Evolutionary conservation across 371 early-diverging fungal genomes (phyloP), one percentile per base, ranked within the genome.

Genomic region (Phascolomyces articulosus): DNA sequence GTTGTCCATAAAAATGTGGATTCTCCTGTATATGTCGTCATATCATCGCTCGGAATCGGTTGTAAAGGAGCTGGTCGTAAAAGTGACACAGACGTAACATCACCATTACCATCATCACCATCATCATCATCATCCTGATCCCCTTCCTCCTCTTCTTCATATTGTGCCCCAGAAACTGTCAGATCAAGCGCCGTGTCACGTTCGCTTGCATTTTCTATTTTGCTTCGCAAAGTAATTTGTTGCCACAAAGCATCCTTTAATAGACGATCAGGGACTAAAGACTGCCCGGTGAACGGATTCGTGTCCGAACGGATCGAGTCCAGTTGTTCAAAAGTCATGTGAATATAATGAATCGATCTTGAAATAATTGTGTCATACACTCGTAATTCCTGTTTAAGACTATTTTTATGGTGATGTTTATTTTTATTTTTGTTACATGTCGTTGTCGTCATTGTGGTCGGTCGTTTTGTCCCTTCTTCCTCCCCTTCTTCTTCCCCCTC

Each of bases 321-420:
- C 0, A 87, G 69, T 34, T 85, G 84, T 47, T 85, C 82, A 72
- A 85, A 82, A 9, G 82, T 74, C 85, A 87, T 85, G 68, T 85
- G 84, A 71, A 85, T 80, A 54, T 85, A 87, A 54, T 77, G 66
- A 20, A 87, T 79, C 1, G 74, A 66, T 0, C 69, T 69, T 7
- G 73, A 62, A 24, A 87, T 66, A 16, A 83, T 65, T 2, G 62
- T 60, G 4, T 70, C 58, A 40, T 74, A 80, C 0, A 66, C 63
- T 0, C 55, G 56, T 23, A 78, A 68, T 0, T 79, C 73, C 2
- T 73, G 65, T 16, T 69, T 8, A 44, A 44, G 44, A 16, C 9
- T 11, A 34, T 34, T 34, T 34, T 2, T 34, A 1, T 34, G 11
- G 9, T 2, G 34, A n/a, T n/a, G n/a, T n/a, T n/a, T n/a, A n/a